phyloP scores from a whole-genome alignment of 192 early-diverging fungal genomes.

The Linnemannia hyalina region DNA sequence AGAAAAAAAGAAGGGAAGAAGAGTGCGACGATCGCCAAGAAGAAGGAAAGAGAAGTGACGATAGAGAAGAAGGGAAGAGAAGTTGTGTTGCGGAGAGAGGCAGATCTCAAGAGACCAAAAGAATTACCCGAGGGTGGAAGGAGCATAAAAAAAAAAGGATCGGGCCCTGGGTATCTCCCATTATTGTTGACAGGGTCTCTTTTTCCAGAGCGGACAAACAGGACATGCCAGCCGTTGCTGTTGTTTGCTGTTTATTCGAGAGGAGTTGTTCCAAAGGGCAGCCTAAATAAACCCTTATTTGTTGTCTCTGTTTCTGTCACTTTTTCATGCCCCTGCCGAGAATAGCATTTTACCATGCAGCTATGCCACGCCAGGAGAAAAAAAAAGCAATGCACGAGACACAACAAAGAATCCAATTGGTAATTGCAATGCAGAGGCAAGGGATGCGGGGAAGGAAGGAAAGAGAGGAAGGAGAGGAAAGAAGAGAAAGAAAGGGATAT shows the following conservation, averaged over 20 bases:
- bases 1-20: background rate
- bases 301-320: background rate
- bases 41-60: background rate
- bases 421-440: background rate
- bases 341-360: background rate
- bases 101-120: background rate
- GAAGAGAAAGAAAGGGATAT: background rate
- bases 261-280: background rate
- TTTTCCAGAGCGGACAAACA: background rate
- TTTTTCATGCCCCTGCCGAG: background rate
- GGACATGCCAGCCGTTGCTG: background rate
- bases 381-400: background rate
- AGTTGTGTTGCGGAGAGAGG: no score
- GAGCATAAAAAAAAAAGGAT: background rate
- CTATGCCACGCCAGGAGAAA: background rate
- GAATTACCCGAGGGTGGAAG: background rate
- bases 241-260: background rate
- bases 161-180: background rate
- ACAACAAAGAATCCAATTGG: background rate
- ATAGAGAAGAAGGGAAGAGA: no score
- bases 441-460: background rate
- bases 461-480: conserved; percentile 1
- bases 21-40: background rate
- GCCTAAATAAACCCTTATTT: background rate
- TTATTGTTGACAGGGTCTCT: background rate